phyloP scores from a whole-genome alignment of 1,139 yeast genomes.

The Geotrichum histeridarum region DNA sequence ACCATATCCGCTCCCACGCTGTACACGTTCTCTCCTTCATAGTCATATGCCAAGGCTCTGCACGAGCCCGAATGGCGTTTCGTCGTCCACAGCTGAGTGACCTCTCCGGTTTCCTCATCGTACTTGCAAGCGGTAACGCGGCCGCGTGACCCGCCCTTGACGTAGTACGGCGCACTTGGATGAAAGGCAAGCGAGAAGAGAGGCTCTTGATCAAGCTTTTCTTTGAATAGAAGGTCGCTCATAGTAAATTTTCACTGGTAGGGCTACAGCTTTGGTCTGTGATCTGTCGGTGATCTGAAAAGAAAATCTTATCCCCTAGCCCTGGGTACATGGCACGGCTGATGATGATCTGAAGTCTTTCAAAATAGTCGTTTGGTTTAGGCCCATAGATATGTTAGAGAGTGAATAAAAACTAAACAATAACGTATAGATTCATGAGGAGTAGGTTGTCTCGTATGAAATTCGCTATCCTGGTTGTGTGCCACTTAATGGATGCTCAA shows the following conservation, averaged over 20 bases:
- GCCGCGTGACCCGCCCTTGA: conserved; percentile 77
- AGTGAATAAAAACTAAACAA: no score
- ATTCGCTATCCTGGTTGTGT: no score
- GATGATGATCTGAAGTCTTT: no score
- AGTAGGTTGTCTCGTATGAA: no score
- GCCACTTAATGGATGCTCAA: no score
- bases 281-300: background rate
- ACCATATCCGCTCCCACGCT: conserved; percentile 77
- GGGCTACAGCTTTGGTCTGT: background rate
- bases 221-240: conserved; percentile 23
- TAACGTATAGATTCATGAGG: no score
- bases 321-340: no score
- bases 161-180: conserved; percentile 61
- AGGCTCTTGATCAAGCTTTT: conserved; percentile 42
- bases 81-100: conserved; percentile 64
- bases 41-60: conserved; percentile 65
- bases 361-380: no score
- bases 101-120: conserved; percentile 32
- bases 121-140: conserved; percentile 48
- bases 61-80: conserved; percentile 89
- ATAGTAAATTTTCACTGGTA: background rate
- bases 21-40: conserved; percentile 48
- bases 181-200: conserved; percentile 76
- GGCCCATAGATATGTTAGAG: no score
- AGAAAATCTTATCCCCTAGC: no score